Base-by-base conservation (phyloP, 352 stramenopile species). In the Phytopythium montanum region DNA sequence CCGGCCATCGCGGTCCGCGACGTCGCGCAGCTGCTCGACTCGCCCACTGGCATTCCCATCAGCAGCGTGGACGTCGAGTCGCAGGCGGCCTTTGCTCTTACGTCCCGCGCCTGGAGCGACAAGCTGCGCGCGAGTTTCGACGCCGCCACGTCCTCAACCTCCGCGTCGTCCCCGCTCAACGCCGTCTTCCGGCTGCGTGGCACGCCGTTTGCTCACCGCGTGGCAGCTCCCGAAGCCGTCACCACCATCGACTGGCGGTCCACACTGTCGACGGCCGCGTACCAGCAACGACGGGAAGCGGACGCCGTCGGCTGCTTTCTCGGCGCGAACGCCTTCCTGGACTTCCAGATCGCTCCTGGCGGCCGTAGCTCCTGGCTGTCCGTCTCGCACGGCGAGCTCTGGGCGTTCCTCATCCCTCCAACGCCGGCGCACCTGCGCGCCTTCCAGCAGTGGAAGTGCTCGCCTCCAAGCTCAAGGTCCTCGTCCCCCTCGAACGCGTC, bases 401-500 rank as follows among this genome's bases (percentile, higher is more conserved):
- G 74, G 65, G 70, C 88, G 23, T 90, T 86, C 49, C 64, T 94
- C 19, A 75, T 95, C 46, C 70, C 83, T 10, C 84, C 86, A 21
- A 80, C 78, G 2, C 21, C 33, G 1, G 50, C 59, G 19, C 79
- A 85, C 65, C 54, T 85, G 3, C 69, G 81, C 0, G 60, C 65
- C 2, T 94, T 88, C 53, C 69, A 73, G 26, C 59, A 83, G 29
- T 95, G 86, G 86, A 77, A 74, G 54, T 56, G 46, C 2, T 52
- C 66, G n/a, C 12, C 62, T 2, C 38, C 48, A 9, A 34, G 9
- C 5, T 3, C 50, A 3, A n/a, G 29, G 19, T 14, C 50, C 1
- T 45, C 50, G 10, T 42, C 50, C 5, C 25, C 28, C 5, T 59
- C n/a, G 13, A 41, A 13, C 31, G 75, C 81, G n/a, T 18, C 42